These are phyloP conservation scores for Peniophora sp. DNA, from an alignment of 1,284 basidiomycete genomes.

Conservation along the genomic window DNA sequence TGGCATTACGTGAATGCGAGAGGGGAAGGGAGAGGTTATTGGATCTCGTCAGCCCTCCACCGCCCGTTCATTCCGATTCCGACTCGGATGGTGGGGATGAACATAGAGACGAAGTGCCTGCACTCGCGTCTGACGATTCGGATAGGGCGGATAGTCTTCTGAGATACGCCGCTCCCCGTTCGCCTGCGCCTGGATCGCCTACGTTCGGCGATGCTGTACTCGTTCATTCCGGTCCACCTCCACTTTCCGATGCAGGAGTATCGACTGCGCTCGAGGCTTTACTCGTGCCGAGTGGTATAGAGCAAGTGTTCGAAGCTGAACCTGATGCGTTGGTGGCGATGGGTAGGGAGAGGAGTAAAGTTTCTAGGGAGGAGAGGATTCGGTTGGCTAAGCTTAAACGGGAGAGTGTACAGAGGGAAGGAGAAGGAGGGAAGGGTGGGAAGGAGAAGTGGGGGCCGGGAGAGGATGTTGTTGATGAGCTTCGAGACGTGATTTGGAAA, in stretches of 20 bases:
- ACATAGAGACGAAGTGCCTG: constrained; percentile 24
- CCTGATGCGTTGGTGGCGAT: constrained; percentile 32
- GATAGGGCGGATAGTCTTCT: constrained; percentile 33
- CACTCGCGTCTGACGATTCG: constrained; percentile 43
- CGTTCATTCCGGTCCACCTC: constrained; percentile 9
- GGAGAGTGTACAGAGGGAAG: constrained; percentile 18
- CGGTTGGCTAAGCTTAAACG: constrained; percentile 46
- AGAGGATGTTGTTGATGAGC: constrained; percentile 73
- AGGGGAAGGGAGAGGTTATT: constrained; percentile 59
- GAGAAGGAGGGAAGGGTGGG: constrained; percentile 7
- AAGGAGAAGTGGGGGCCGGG: constrained; percentile 60
- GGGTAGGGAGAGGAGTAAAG: constrained; percentile 47
- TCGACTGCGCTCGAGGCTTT: constrained; percentile 46
- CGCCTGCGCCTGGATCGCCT: constrained; percentile 3
- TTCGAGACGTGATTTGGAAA: constrained; percentile 80
- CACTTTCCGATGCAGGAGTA: constrained; percentile 41
- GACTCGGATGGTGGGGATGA: constrained; percentile 27
- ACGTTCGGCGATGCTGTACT: constrained; percentile 5
- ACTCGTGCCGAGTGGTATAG: constrained; percentile 54
- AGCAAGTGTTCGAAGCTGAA: constrained; percentile 73
- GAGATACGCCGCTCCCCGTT: constrained; percentile 11
- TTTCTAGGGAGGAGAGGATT: constrained; percentile 69
- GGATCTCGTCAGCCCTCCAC: constrained; percentile 41
- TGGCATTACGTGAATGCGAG: constrained; percentile 72
- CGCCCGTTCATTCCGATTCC: constrained; percentile 22